Evolutionary conservation across 306 rosid genomes (phyloP).

Genomic region (Cajanus cajan): DNA sequence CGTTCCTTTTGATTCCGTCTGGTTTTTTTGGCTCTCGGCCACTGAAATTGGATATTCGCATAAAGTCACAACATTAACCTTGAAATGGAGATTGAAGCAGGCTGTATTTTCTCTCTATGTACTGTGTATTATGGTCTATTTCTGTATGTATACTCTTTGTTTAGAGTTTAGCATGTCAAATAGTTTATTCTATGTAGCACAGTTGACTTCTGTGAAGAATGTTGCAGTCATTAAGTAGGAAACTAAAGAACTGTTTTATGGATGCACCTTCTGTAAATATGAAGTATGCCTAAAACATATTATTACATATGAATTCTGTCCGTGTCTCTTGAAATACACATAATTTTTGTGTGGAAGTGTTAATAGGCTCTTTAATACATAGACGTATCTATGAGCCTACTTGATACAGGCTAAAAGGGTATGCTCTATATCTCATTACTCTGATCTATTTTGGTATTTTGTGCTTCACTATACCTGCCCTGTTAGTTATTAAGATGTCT

Average conservation of each 20-base stretch:
- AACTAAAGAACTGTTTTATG: background rate
- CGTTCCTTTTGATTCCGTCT: conserved; percentile 50
- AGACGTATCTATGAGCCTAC: too few relatives aligned
- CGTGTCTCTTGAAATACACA: background rate
- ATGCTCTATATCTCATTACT: too few relatives aligned
- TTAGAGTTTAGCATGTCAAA: background rate
- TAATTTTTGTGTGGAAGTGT: background rate
- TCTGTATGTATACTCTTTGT: background rate
- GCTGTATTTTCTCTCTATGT: background rate
- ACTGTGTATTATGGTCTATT: background rate
- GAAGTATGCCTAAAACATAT: background rate
- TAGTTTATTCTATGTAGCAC: background rate
- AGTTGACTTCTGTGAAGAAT: background rate
- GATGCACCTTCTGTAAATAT: background rate
- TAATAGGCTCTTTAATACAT: too few relatives aligned
- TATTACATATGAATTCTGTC: background rate
- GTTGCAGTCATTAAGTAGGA: background rate
- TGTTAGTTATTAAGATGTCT: background rate
- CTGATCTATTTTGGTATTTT: background rate
- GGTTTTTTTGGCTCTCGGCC: conserved; percentile 32
- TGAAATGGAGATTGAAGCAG: background rate
- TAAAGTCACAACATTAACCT: conserved; percentile 29
- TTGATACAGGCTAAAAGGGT: too few relatives aligned
- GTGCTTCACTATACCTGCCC: background rate
- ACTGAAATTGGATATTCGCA: conserved; percentile 50